These are phyloP conservation scores for Talaromyces sp. DNA, from an alignment of 2,329 filamentous ascomycete species.

Conservation along the genomic window DNA sequence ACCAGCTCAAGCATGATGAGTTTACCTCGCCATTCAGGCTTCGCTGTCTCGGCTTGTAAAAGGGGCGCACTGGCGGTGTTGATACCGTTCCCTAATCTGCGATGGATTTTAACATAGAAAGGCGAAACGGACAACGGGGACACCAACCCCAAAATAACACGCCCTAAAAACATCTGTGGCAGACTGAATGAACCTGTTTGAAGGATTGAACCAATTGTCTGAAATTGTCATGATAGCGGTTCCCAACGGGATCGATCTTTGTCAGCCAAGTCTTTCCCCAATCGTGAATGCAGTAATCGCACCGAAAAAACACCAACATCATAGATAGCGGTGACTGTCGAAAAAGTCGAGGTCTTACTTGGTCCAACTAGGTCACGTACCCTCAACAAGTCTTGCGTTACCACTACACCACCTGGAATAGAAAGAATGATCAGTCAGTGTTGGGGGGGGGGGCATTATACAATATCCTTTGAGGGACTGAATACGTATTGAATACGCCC, in stretches of 20 bases:
- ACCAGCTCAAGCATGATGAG: conserved; percentile 54
- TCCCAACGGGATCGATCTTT: conserved; percentile 50
- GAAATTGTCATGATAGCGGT: conserved; percentile 54
- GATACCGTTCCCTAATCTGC: conserved; percentile 52
- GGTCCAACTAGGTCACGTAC: conserved; percentile 49
- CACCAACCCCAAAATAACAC: conserved; percentile 36
- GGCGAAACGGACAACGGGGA: too few species aligned
- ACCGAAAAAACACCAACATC: conserved; percentile 65
- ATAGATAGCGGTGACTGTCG: conserved; percentile 60
- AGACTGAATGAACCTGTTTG: conserved; percentile 50
- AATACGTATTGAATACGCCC: conserved; percentile 51
- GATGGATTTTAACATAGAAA: background rate
- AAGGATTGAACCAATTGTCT: conserved; percentile 51
- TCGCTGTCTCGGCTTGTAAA: conserved; percentile 55
- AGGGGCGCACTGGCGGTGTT: conserved; percentile 55
- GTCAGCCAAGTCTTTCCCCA: conserved; percentile 52
- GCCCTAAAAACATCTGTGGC: conserved; percentile 54
- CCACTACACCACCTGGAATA: conserved; percentile 56
- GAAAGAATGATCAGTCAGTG: background rate
- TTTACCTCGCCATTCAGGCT: conserved; percentile 48
- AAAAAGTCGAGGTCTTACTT: conserved; percentile 35
- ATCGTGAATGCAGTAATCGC: conserved; percentile 47
- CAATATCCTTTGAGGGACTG: background rate
- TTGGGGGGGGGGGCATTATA: too few species aligned
- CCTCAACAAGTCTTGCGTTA: conserved; percentile 57